phyloP scores from a whole-genome alignment of 768 basidiomycete species.

The Stropharia rugosoannulata region DNA sequence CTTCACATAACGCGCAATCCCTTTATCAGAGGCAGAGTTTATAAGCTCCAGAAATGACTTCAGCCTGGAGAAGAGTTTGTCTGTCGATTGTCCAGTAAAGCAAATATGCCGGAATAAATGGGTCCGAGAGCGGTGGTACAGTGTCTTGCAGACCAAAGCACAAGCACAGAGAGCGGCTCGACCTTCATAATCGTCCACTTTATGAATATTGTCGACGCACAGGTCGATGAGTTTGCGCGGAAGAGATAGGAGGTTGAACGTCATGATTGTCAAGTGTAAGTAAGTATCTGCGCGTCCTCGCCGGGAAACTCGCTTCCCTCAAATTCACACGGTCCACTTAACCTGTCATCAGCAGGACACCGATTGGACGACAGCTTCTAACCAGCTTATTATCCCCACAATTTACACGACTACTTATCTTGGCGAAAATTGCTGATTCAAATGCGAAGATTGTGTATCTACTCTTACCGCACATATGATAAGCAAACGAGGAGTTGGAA shows the following conservation, averaged over 20 bases:
- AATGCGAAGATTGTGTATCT: too few species aligned
- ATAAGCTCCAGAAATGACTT: background rate
- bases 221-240: slow-evolving; percentile 8
- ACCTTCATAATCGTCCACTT: background rate
- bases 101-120: slow-evolving; percentile 6
- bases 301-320: background rate
- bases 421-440: too few species aligned
- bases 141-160: slow-evolving; percentile 2
- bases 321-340: background rate
- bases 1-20: slow-evolving; percentile 5
- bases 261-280: background rate
- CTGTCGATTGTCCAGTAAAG: background rate
- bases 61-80: background rate
- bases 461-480: too few species aligned
- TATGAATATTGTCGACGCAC: slow-evolving; percentile 4
- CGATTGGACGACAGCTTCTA: too few species aligned
- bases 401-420: too few species aligned
- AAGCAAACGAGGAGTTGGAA: too few species aligned
- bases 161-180: background rate
- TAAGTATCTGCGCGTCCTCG: background rate
- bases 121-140: slow-evolving; percentile 1
- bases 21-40: background rate
- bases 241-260: slow-evolving; percentile 1
- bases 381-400: too few species aligned
- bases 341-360: too few species aligned